These are phyloP conservation scores for Alternaria longipes DNA, from an alignment of 2,329 filamentous ascomycete species.

Conservation along the genomic window DNA sequence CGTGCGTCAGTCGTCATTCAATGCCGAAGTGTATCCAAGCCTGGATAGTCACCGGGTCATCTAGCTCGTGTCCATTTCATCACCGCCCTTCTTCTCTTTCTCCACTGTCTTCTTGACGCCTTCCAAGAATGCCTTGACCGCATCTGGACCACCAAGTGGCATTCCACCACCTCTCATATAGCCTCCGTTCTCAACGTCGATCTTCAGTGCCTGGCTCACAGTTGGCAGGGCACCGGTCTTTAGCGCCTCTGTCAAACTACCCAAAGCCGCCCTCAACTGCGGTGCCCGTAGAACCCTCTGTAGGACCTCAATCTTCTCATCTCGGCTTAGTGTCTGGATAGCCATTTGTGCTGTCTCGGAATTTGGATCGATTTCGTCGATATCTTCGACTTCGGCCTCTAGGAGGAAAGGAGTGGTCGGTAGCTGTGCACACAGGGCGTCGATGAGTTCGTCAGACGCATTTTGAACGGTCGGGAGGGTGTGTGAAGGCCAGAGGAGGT, in stretches of 20 bases:
- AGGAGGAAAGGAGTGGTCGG: conserved; percentile 82
- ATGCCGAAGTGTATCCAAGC: neutral
- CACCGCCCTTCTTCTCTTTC: conserved; percentile 49
- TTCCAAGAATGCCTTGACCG: conserved; percentile 89
- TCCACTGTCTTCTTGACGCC: conserved; percentile 83
- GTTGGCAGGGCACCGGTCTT: conserved; percentile 90
- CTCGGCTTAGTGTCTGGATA: conserved; percentile 74
- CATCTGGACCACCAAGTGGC: conserved; percentile 86
- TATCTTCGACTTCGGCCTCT: conserved; percentile 71
- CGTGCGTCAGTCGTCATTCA: conserved; percentile 13
- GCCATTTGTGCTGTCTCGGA: conserved; percentile 75
- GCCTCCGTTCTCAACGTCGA: conserved; percentile 85
- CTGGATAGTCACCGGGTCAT: neutral
- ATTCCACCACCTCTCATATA: conserved; percentile 79
- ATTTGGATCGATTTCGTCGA: conserved; percentile 71
- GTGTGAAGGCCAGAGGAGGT: conserved; percentile 79
- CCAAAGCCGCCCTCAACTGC: conserved; percentile 87
- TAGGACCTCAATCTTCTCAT: conserved; percentile 82
- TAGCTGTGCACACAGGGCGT: conserved; percentile 79
- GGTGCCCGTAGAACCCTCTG: conserved; percentile 86
- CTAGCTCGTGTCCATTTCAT: conserved; percentile 48
- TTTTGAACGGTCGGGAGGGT: conserved; percentile 82
- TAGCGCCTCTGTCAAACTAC: conserved; percentile 85
- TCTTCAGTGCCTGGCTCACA: conserved; percentile 83
- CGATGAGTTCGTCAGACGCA: conserved; percentile 69